Percentiles rank a stretch among this genome's conserved stretches.
Evolutionary conservation across 108 stramenopile species (phyloP).

Genomic region (Cafeteria roenbergensis): DNA sequence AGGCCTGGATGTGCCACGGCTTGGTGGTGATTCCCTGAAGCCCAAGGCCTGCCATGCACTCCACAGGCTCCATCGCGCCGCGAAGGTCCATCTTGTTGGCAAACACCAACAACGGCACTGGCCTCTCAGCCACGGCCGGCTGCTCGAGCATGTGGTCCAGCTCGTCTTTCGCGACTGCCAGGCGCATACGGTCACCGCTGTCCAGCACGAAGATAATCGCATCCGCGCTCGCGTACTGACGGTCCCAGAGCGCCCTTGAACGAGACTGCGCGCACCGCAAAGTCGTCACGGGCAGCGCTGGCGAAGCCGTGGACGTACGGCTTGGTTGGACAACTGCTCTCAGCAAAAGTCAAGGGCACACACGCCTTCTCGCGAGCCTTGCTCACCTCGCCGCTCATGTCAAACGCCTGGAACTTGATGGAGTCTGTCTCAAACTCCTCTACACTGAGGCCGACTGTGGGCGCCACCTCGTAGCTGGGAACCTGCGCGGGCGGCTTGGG

Average conservation of each 20-base stretch:
- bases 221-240: conserved; percentile 7
- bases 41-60: conserved; percentile 8
- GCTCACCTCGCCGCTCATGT: conserved; percentile 16
- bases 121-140: neutral
- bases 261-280: neutral
- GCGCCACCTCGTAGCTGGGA: conserved; percentile 13
- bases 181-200: conserved; percentile 7
- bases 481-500: too few relatives aligned
- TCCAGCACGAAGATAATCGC: conserved; percentile 23
- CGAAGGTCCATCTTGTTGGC: conserved; percentile 15
- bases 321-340: too few relatives aligned
- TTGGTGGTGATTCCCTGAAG: conserved; percentile 6
- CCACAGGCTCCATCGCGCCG: conserved; percentile 2
- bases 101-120: conserved; percentile 9
- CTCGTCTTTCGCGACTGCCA: conserved; percentile 20
- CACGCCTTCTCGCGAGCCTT: too few relatives aligned
- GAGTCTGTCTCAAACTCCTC: conserved; percentile 12
- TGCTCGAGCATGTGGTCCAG: conserved; percentile 15
- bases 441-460: conserved; percentile 21
- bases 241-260: conserved; percentile 11
- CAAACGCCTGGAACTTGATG: conserved; percentile 19
- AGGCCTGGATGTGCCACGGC: conserved; percentile 12
- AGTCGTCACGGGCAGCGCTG: neutral
- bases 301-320: too few relatives aligned
- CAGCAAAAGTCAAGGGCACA: too few relatives aligned